Base-by-base conservation (phyloP, 495 filamentous ascomycete genomes). In the Penicillium paradoxum region DNA sequence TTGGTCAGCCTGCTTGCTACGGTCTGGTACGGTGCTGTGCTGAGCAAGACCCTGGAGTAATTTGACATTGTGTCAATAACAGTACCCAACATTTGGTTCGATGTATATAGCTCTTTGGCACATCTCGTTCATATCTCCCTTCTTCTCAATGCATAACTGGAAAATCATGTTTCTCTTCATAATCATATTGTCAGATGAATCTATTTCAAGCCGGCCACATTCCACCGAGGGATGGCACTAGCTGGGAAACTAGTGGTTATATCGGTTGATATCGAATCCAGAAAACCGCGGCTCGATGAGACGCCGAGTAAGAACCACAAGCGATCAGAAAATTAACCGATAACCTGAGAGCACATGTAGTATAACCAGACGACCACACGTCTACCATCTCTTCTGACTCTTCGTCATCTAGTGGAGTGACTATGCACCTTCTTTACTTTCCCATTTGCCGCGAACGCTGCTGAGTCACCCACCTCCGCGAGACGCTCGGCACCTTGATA, bases 21-120 rank as follows among this genome's bases (percentile, higher is more conserved):
- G 15, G 60, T 89, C 3, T 83, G 67, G 60, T 97, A 97, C 72
- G 91, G 90, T 9, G 59, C 84, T 44, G 74, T 82, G 27, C 68
- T 96, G 36, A 79, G 84, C 44, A 77, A 80, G 54, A 77, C 78
- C 53, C 60, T 90, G 33, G 67, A 68, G 48, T 73, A 59, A 54
- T 41, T 18, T 29, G 25, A 6, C n/a, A 39, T 5, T 32, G 9
- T 21, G 44, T 18, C 25, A 22, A 22, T n/a, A 34, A 29, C 29
- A 39, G 19, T 10, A 36, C 15, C 25, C n/a, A 29, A 19, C 6
- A 29, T n/a, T n/a, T 27, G 15, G 15, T 44, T 29, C n/a, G 15
- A 29, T 13, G 32, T 36, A 48, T 13, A 48, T 48, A 37, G 19
- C 18, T 3, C 11, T 25, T 37, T 27, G 25, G 21, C 21, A 37